A percentile compares a stretch with the other conserved stretches of the same genome.
Evolutionary conservation across 225 moss, liverwort and hornwort genomes (phyloP).

Genomic region (Anthoceros angustus): DNA sequence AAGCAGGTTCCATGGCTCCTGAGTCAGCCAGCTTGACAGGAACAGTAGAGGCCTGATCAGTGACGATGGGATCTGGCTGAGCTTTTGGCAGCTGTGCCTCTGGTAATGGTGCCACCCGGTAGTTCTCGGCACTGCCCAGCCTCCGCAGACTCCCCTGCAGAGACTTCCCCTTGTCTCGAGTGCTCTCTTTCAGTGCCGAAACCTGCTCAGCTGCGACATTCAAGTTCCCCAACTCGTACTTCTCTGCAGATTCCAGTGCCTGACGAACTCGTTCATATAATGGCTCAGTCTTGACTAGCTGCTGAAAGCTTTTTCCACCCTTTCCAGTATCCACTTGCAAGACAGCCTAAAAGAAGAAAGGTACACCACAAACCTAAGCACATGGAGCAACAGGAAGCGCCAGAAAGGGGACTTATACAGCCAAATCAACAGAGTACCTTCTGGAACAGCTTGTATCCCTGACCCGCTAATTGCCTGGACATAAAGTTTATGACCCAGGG

Average conservation of each 20-base stretch:
- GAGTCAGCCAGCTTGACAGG: not conserved
- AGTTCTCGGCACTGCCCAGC: slow-evolving; percentile 27
- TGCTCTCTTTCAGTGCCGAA: slow-evolving; percentile 15
- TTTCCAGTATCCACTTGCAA: slow-evolving; percentile 18
- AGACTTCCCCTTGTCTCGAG: slow-evolving; percentile 13
- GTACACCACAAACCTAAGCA: not conserved
- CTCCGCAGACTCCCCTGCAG: slow-evolving; percentile 30
- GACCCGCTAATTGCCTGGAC: slow-evolving; percentile 71
- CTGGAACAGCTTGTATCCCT: slow-evolving; percentile 90
- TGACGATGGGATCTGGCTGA: not conserved
- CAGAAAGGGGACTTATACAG: not conserved
- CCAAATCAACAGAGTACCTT: slow-evolving; percentile 35
- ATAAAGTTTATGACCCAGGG: slow-evolving; percentile 91
- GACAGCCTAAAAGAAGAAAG: slow-evolving; percentile 16
- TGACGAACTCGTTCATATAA: slow-evolving; percentile 21
- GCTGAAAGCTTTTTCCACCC: slow-evolving; percentile 28
- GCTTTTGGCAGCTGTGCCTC: slow-evolving; percentile 5
- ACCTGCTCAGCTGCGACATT: slow-evolving; percentile 9
- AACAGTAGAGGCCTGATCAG: not conserved
- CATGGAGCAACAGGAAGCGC: not conserved
- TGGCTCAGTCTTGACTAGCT: slow-evolving; percentile 14
- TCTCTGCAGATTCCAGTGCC: slow-evolving; percentile 13
- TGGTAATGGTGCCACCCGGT: slow-evolving; percentile 30
- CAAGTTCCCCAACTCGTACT: slow-evolving; percentile 5
- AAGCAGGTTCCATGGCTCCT: not conserved